Percentiles rank a stretch among this genome's conserved stretches.
Evolutionary conservation across 257 asterid species (phyloP).

Genomic region (Forsythia viridissima): DNA sequence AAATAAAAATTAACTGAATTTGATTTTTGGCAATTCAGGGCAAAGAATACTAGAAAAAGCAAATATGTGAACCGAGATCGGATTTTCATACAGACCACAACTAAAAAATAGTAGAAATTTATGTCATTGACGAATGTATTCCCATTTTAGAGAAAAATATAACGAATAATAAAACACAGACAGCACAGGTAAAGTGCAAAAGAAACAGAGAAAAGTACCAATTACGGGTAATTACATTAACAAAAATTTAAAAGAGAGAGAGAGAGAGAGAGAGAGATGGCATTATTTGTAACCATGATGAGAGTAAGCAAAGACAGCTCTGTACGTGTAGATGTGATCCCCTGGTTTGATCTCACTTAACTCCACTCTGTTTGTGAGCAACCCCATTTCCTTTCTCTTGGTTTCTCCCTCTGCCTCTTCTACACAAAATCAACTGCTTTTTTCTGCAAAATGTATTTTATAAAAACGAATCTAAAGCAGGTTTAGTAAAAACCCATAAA

Average conservation of each 20-base stretch:
- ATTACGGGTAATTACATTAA: neutral
- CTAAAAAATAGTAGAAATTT: neutral
- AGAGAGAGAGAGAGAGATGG: neutral
- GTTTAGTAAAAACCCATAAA: neutral
- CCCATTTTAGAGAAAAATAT: conserved; percentile 6
- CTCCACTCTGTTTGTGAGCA: conserved; percentile 74
- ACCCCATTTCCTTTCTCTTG: conserved; percentile 53
- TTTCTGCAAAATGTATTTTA: neutral
- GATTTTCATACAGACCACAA: conserved; percentile 8
- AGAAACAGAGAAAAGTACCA: conserved; percentile 3
- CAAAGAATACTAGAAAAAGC: neutral
- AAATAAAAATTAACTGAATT: neutral
- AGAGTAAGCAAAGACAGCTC: conserved; percentile 76
- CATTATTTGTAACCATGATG: conserved; percentile 60
- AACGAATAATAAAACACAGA: neutral
- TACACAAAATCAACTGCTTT: neutral
- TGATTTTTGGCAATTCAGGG: conserved; percentile 6
- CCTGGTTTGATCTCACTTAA: conserved; percentile 68
- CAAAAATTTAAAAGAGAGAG: neutral
- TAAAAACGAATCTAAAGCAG: neutral
- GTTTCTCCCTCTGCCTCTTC: neutral
- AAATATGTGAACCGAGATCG: conserved; percentile 9
- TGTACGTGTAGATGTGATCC: conserved; percentile 84
- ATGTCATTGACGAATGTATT: neutral
- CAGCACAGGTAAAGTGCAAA: conserved; percentile 8